These are phyloP conservation scores for Lobosporangium transversale DNA, from an alignment of 192 early-diverging fungal genomes.

Conservation along the genomic window DNA sequence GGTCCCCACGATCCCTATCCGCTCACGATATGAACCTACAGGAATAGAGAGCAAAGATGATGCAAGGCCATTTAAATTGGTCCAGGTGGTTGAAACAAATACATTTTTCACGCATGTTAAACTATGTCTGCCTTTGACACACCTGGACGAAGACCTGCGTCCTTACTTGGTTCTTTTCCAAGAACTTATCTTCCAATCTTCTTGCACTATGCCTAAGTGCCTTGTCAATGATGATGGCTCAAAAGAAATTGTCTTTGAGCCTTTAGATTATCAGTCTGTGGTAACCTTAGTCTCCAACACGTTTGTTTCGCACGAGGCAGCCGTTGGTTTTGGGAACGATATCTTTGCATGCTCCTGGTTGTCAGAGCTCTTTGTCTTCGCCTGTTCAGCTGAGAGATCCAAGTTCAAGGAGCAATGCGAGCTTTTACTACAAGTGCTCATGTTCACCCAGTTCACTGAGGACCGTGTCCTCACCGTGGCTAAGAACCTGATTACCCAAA, in stretches of 20 bases:
- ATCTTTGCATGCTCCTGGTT: conserved; percentile 59
- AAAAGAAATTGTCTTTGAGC: conserved; percentile 34
- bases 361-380: conserved; percentile 69
- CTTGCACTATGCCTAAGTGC: conserved; percentile 61
- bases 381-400: conserved; percentile 48
- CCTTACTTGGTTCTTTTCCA: conserved; percentile 81
- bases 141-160: conserved; percentile 68
- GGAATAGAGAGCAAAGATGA: conserved; percentile 19
- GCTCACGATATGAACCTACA: conserved; percentile 25
- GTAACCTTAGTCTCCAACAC: conserved; percentile 55
- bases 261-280: conserved; percentile 56
- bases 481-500: conserved; percentile 76
- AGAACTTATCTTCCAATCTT: conserved; percentile 74
- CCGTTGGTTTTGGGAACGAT: conserved; percentile 58
- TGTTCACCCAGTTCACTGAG: conserved; percentile 73
- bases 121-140: conserved; percentile 61
- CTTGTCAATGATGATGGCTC: conserved; percentile 40
- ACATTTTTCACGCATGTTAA: conserved; percentile 72
- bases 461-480: conserved; percentile 75
- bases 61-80: conserved; percentile 57
- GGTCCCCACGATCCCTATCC: conserved; percentile 54
- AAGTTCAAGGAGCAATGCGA: conserved; percentile 52
- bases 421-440: conserved; percentile 63
- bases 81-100: conserved; percentile 72
- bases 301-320: conserved; percentile 54